These are phyloP conservation scores for Posidonia oceanica DNA, from an alignment of 116 monocot genomes.

Conservation along the genomic window DNA sequence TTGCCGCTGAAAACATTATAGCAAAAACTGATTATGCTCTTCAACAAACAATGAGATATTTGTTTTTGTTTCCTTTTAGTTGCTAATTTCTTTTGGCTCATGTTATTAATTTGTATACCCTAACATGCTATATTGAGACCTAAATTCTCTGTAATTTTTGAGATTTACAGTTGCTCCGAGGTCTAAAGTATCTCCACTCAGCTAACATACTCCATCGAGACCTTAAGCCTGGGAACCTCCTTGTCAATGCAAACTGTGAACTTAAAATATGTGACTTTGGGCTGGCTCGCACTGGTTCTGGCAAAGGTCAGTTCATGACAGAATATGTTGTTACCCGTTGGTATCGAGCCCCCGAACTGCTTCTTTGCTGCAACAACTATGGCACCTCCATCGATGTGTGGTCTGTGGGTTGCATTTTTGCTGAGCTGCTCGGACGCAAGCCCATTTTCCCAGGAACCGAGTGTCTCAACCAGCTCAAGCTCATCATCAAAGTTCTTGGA, in stretches of 20 bases:
- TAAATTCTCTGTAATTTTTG: no score
- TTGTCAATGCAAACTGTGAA: conserved; percentile 66
- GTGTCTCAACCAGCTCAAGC: conserved; percentile 70
- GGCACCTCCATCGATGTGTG: conserved; percentile 74
- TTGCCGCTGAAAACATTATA: no score
- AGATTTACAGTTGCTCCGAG: conserved; percentile 38
- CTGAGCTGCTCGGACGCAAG: conserved; percentile 58
- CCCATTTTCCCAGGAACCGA: conserved; percentile 71
- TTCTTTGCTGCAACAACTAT: conserved; percentile 66
- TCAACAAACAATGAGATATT: no score
- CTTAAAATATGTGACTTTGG: conserved; percentile 78
- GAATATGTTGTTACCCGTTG: conserved; percentile 78
- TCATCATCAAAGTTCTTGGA: conserved; percentile 63
- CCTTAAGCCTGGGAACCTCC: conserved; percentile 66
- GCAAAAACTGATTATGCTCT: no score
- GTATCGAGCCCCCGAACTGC: conserved; percentile 68
- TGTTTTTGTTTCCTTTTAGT: no score
- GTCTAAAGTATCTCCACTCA: conserved; percentile 66
- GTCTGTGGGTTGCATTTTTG: conserved; percentile 82
- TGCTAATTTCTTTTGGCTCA: no score
- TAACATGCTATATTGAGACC: no score
- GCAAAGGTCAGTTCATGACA: conserved; percentile 49
- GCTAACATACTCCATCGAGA: conserved; percentile 76
- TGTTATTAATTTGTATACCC: no score
- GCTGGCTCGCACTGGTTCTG: conserved; percentile 49